Evolutionary conservation across 352 stramenopile genomes (phyloP), one percentile per base, ranked within the genome.

Genomic region (Phytophthora nicotianae): DNA sequence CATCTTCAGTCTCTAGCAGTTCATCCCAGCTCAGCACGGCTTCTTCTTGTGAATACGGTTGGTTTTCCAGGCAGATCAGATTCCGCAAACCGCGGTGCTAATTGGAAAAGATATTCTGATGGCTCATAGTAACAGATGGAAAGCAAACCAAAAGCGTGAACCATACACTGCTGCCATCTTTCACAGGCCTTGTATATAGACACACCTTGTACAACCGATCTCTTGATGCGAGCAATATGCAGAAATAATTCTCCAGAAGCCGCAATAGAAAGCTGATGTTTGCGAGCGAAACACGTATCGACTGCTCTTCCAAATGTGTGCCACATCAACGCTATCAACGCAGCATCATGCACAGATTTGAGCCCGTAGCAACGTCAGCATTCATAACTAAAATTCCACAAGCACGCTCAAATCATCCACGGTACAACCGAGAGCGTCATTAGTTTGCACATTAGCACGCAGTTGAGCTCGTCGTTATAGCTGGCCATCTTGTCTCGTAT

Each of bases 91-190:
- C n/a, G n/a, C n/a, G n/a, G n/a, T n/a, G n/a, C n/a, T n/a, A n/a
- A n/a, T n/a, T n/a, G n/a, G n/a, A n/a, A n/a, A n/a, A n/a, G n/a
- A n/a, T n/a, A n/a, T n/a, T n/a, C n/a, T n/a, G n/a, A n/a, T n/a
- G n/a, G n/a, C n/a, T n/a, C n/a, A n/a, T n/a, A n/a, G n/a, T n/a
- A n/a, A n/a, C n/a, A n/a, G n/a, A n/a, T n/a, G n/a, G n/a, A n/a
- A n/a, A n/a, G n/a, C n/a, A n/a, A n/a, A n/a, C n/a, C n/a, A n/a
- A n/a, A 32, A 32, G 43, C 62, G 23, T 66, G 43, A 1, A 62
- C 26, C 62, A 62, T 62, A 17, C 62, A 66, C 24, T 65, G 55
- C 13, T 65, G 40, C 33, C 54, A 70, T n/a, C 23, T 47, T 16
- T 51, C 50, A 0, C 23, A 10, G 4, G 23, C 4, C 11, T 43